Base-by-base conservation (phyloP, 257 asterid genomes). In the Penstemon newberryi region DNA sequence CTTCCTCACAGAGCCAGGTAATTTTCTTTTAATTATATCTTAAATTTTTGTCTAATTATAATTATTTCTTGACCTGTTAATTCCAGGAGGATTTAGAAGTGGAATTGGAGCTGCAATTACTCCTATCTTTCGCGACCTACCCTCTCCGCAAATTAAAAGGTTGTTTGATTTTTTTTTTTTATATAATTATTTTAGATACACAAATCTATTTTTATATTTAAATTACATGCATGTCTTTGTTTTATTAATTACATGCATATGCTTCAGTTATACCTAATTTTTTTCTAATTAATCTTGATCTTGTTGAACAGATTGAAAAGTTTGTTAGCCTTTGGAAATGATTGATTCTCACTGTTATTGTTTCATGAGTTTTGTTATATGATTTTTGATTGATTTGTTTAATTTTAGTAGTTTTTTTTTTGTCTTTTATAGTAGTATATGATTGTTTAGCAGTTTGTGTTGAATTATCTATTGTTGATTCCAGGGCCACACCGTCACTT, bases 111-210 rank as follows among this genome's bases (percentile, higher is more conserved):
- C 91, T 94, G 56, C 81, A 78, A 73, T 75, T 94, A 60, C 81
- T 94, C 64, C 92, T 90, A 85, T 95, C 97, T 63, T 91, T 94
- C 4, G 97, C 89, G 81, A 89, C 87, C 73, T 94, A 94, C 43
- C 99, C 97, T 67, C 97, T 89, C 18, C 80, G 92, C 76, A 91
- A 90, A 89, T 76, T 94, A 64, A 84, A 75, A 83, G 96, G 99
- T 76, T 2, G 33, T 25, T 25, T 25, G 33, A 76, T 64, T 5
- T 9, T 70, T 54, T 44, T 44, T 38, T 25, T 1, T 53, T 47
- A 3, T 56, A 40, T 56, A 5, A 7, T 63, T 52, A 18, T 47
- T 15, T 0, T 25, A 56, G 53, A 46, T 45, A 8, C 47, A 33
- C 53, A 47, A 12, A 25, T 44, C 60, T 25, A 6, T 8, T 9